phyloP scores from a whole-genome alignment of 1,284 basidiomycete genomes.

The Porodaedalea pini region DNA sequence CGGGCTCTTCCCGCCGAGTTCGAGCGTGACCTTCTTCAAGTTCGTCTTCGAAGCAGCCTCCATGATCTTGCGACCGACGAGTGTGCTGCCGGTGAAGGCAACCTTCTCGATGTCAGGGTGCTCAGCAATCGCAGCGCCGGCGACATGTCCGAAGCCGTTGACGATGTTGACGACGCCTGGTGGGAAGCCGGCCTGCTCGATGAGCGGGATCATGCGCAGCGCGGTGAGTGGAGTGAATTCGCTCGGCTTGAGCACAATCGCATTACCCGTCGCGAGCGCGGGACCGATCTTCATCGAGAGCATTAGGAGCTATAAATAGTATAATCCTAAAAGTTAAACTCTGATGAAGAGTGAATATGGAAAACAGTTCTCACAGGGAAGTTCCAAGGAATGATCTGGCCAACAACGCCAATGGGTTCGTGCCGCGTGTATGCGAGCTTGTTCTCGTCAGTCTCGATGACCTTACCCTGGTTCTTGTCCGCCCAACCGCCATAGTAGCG shows the following conservation, averaged over 20 bases:
- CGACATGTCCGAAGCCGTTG: slow-evolving; percentile 61
- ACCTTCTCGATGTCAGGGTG: slow-evolving; percentile 72
- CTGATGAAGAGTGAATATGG: no score
- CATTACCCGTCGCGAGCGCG: slow-evolving; percentile 82
- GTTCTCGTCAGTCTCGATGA: slow-evolving; percentile 68
- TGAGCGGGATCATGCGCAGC: slow-evolving; percentile 50
- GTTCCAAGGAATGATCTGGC: slow-evolving; percentile 85
- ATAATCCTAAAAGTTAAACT: no score
- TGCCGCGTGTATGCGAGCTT: slow-evolving; percentile 83
- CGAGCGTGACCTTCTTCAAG: slow-evolving; percentile 86
- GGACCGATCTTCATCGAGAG: slow-evolving; percentile 81
- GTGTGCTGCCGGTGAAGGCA: slow-evolving; percentile 75
- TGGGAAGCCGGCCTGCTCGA: slow-evolving; percentile 57
- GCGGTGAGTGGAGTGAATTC: slow-evolving; percentile 89
- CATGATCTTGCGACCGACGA: slow-evolving; percentile 84
- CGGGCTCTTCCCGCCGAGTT: slow-evolving; percentile 91
- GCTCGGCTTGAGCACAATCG: slow-evolving; percentile 83
- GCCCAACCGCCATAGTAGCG: slow-evolving; percentile 79
- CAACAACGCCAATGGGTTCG: slow-evolving; percentile 88
- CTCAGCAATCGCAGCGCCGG: slow-evolving; percentile 57
- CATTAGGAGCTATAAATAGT: slow-evolving; percentile 38
- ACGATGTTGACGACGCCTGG: slow-evolving; percentile 72
- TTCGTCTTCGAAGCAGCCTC: slow-evolving; percentile 81
- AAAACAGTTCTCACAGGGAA: slow-evolving; percentile 34
- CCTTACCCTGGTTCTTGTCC: slow-evolving; percentile 85